A percentile compares a stretch with the other conserved stretches of the same genome.
Conservation (phyloP, 108 stramenopile species). For the Cyclotella baltica region DNA sequence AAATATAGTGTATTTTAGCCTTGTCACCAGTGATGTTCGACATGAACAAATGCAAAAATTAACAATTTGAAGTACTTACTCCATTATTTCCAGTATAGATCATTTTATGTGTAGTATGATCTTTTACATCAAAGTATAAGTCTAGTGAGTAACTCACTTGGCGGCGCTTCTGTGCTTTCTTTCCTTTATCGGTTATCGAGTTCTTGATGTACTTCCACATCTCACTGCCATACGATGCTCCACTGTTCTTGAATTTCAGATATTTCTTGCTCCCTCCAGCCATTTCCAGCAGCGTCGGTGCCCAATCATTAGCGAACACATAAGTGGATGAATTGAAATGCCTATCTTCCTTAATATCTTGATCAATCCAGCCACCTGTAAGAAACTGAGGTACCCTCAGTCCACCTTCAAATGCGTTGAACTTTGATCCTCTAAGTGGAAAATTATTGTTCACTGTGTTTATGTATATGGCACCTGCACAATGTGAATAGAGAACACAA, state of each 20-base stretch:
- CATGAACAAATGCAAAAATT: background rate
- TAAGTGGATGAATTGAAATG: background rate
- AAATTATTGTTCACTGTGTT: constrained; percentile 8
- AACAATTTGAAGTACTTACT: background rate
- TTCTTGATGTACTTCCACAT: background rate
- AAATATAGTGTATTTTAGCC: no score
- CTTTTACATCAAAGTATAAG: background rate
- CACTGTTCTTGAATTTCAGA: background rate
- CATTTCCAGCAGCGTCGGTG: constrained; percentile 1
- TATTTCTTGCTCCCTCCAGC: background rate
- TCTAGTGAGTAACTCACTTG: background rate
- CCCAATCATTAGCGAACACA: background rate
- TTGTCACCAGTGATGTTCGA: background rate
- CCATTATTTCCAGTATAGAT: background rate
- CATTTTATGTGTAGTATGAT: background rate
- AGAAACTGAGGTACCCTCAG: background rate
- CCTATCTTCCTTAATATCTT: background rate
- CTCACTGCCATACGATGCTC: constrained; percentile 1
- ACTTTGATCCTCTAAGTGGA: background rate
- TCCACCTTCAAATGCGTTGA: constrained; percentile 1
- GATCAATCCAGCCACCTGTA: constrained; percentile 1
- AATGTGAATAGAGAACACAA: no score
- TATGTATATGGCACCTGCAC: background rate
- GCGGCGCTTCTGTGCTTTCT: background rate
- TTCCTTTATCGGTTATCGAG: background rate